phyloP scores from a whole-genome alignment of 1,284 basidiomycete species.

The Afroboletus lepidellus region DNA sequence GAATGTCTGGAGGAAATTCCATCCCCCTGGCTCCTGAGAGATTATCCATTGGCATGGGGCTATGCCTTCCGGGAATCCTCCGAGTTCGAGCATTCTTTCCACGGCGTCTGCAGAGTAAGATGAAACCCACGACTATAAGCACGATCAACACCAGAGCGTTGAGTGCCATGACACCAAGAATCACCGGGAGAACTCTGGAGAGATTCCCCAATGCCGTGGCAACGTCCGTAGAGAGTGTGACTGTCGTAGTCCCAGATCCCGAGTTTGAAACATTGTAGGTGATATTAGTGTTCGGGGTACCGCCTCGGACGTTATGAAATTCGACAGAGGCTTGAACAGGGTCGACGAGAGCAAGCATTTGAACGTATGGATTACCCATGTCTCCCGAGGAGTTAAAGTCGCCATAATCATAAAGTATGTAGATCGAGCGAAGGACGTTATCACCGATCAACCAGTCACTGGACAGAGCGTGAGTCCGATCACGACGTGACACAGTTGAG shows the following conservation, averaged over 20 bases:
- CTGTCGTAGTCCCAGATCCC: conserved; percentile 44
- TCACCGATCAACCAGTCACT: conserved; percentile 83
- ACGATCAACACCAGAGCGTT: conserved; percentile 65
- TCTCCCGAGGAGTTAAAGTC: conserved; percentile 62
- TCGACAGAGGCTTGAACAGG: conserved; percentile 66
- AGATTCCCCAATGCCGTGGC: conserved; percentile 58
- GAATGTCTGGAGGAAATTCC: conserved; percentile 14
- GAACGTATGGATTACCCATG: conserved; percentile 74
- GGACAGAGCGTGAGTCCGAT: conserved; percentile 8
- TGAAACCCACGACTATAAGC: conserved; percentile 50
- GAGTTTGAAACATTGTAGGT: conserved; percentile 58
- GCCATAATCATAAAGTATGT: conserved; percentile 85
- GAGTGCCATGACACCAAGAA: conserved; percentile 69
- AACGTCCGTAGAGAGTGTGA: conserved; percentile 53
- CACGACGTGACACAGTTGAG: conserved; percentile 1
- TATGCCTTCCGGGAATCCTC: conserved; percentile 49
- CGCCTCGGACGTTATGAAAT: conserved; percentile 66
- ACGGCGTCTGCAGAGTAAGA: conserved; percentile 49
- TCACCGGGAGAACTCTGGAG: conserved; percentile 60
- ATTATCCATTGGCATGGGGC: conserved; percentile 48
- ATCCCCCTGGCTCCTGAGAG: conserved; percentile 5
- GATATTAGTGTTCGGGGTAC: conserved; percentile 59
- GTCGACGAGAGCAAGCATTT: conserved; percentile 65
- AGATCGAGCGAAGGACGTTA: conserved; percentile 78
- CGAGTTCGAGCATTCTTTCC: conserved; percentile 35